phyloP scores from a whole-genome alignment of 1,139 yeast species.

The Scheffersomyces parashehatae region DNA sequence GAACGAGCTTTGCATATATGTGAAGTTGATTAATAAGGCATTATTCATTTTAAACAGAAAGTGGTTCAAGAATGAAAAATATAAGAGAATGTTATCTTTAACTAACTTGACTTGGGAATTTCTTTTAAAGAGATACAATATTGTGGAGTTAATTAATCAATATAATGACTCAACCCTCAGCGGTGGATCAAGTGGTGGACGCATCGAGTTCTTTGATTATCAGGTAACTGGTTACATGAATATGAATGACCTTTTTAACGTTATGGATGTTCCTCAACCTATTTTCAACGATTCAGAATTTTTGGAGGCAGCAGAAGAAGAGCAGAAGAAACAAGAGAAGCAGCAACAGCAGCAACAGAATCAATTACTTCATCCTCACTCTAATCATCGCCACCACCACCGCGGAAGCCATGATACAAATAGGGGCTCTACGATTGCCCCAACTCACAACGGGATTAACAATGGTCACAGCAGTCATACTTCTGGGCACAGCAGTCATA shows the following conservation, averaged over 20 bases:
- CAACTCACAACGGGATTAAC: background rate
- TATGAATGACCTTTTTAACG: conserved; percentile 42
- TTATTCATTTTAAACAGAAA: conserved; percentile 44
- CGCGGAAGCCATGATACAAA: background rate
- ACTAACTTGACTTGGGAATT: conserved; percentile 48
- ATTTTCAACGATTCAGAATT: conserved; percentile 6
- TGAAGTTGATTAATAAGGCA: conserved; percentile 44
- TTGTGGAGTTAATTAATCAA: conserved; percentile 32
- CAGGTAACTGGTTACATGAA: conserved; percentile 42
- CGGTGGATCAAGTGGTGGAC: conserved; percentile 12
- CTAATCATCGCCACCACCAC: background rate
- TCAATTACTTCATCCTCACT: conserved; percentile 1
- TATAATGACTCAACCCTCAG: conserved; percentile 18
- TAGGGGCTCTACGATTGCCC: background rate
- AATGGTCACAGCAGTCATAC: background rate
- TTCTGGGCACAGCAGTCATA: too few species aligned
- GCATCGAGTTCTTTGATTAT: conserved; percentile 40
- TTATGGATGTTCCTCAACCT: conserved; percentile 49
- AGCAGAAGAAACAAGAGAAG: background rate
- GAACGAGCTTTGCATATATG: conserved; percentile 32
- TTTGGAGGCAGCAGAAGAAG: conserved; percentile 1
- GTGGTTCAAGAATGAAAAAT: conserved; percentile 51
- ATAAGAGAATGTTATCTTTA: conserved; percentile 45
- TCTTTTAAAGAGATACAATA: conserved; percentile 37
- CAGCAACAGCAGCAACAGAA: background rate